Conservation (phyloP, 2,329 filamentous ascomycete genomes). For the Chalaropsis ovoidea region DNA sequence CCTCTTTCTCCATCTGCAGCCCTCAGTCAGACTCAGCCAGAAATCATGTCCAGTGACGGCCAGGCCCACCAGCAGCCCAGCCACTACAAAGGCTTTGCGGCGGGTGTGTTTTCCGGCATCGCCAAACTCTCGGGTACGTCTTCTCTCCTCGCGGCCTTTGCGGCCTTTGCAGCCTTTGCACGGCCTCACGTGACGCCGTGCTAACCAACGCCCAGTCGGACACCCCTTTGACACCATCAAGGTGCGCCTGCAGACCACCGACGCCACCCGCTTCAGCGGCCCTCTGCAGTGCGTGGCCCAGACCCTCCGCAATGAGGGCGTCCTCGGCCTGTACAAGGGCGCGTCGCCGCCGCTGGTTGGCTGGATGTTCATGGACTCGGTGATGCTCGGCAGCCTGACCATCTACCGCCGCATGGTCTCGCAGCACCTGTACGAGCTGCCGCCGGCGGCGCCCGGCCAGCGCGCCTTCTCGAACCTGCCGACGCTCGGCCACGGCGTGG, state of each 20-base stretch:
- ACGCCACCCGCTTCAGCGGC: constrained; percentile 66
- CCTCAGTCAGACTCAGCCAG: background rate
- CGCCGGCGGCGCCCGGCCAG: constrained; percentile 23
- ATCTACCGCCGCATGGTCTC: constrained; percentile 78
- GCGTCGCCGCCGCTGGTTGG: constrained; percentile 83
- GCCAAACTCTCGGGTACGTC: constrained; percentile 70
- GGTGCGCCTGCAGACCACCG: constrained; percentile 83
- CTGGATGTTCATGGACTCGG: constrained; percentile 95
- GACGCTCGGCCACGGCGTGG: constrained; percentile 71
- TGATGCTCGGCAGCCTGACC: constrained; percentile 85
- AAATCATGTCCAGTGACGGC: constrained; percentile 11
- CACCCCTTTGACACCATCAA: constrained; percentile 93
- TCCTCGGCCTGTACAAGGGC: constrained; percentile 84
- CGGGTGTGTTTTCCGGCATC: constrained; percentile 89
- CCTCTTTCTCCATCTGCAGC: background rate
- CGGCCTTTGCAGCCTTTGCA: constrained; percentile 9
- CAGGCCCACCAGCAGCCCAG: constrained; percentile 31
- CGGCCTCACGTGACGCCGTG: background rate
- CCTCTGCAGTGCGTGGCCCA: constrained; percentile 76
- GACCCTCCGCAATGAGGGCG: constrained; percentile 76
- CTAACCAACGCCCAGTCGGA: constrained; percentile 39
- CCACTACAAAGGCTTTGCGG: constrained; percentile 93
- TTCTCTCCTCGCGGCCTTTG: constrained; percentile 22
- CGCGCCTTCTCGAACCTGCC: constrained; percentile 42
- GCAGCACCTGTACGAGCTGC: constrained; percentile 58